Percentiles rank a stretch among this genome's conserved stretches.
Evolutionary conservation across 805 yeast genomes (phyloP).

Genomic region (Phaffomyces thermotolerans): DNA sequence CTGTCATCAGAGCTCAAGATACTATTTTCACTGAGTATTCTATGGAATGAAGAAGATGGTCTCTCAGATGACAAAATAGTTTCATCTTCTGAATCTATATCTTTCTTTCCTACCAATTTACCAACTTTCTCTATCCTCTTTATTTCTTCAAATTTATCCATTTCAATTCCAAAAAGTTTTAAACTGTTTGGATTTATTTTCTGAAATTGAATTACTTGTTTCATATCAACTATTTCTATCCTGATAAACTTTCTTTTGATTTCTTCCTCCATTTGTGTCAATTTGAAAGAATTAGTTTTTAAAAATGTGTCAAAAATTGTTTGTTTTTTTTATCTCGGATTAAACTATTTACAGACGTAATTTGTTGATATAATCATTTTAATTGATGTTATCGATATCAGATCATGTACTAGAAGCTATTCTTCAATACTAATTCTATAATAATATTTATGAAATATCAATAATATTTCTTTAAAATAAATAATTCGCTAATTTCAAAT

Average conservation of each 20-base stretch:
- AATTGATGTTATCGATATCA: no score
- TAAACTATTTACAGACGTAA: no score
- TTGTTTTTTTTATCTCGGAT: no score
- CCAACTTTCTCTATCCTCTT: background rate
- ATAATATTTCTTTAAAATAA: no score
- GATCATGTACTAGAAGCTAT: no score
- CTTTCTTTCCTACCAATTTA: background rate
- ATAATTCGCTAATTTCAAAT: no score
- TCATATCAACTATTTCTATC: conserved; percentile 6
- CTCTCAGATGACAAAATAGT: background rate
- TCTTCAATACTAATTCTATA: no score
- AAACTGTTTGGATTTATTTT: conserved; percentile 1
- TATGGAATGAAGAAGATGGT: background rate
- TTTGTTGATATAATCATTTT: no score
- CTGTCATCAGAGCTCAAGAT: conserved; percentile 2
- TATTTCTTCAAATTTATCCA: conserved; percentile 3
- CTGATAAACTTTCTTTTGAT: background rate
- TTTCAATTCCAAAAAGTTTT: conserved; percentile 6
- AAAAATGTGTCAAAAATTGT: no score
- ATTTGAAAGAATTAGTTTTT: no score
- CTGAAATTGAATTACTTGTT: conserved; percentile 3
- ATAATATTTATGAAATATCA: no score
- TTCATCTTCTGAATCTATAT: background rate
- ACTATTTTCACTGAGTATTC: background rate
- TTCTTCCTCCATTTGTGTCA: no score